A percentile compares a stretch with the other conserved stretches of the same genome.
Conservation (phyloP, 345 rosid genomes). For the Melaleuca quinquenervia region DNA sequence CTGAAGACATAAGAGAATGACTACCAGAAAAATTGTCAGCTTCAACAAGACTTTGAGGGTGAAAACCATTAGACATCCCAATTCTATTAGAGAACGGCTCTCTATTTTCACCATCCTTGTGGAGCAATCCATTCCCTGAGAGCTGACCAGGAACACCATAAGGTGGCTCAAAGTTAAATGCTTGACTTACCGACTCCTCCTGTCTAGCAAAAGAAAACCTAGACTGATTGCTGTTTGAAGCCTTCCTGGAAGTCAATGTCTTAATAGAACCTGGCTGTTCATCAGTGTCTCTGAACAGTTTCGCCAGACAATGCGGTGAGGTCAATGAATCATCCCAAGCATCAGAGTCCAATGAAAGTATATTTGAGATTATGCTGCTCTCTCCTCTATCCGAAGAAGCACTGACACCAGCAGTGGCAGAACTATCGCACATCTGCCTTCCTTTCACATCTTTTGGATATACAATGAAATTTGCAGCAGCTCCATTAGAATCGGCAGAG, state of each 20-base stretch:
- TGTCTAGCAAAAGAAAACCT: slow-evolving; percentile 67
- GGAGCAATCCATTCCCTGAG: slow-evolving; percentile 2
- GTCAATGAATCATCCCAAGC: slow-evolving; percentile 68
- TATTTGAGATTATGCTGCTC: slow-evolving; percentile 58
- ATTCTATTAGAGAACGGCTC: slow-evolving; percentile 13
- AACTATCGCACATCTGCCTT: slow-evolving; percentile 1
- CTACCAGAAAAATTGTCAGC: slow-evolving; percentile 7
- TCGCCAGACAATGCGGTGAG: slow-evolving; percentile 41
- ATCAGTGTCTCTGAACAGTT: slow-evolving; percentile 30
- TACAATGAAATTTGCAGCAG: neutral
- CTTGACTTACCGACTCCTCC: slow-evolving; percentile 27
- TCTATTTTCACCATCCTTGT: slow-evolving; percentile 10
- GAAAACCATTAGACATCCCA: slow-evolving; percentile 15
- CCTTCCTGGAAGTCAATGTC: slow-evolving; percentile 24
- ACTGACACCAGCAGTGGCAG: neutral
- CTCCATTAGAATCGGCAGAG: slow-evolving; percentile 10
- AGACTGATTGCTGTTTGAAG: slow-evolving; percentile 33
- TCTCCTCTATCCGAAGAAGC: slow-evolving; percentile 31
- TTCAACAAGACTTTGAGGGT: slow-evolving; percentile 15
- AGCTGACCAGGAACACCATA: slow-evolving; percentile 10
- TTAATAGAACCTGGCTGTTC: slow-evolving; percentile 18
- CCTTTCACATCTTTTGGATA: slow-evolving; percentile 9
- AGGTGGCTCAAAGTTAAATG: slow-evolving; percentile 12
- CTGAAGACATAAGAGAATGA: slow-evolving; percentile 11
- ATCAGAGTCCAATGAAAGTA: slow-evolving; percentile 62